These are phyloP conservation scores for Penicillium sp. DNA, from an alignment of 2,329 filamentous ascomycete genomes.

Conservation along the genomic window DNA sequence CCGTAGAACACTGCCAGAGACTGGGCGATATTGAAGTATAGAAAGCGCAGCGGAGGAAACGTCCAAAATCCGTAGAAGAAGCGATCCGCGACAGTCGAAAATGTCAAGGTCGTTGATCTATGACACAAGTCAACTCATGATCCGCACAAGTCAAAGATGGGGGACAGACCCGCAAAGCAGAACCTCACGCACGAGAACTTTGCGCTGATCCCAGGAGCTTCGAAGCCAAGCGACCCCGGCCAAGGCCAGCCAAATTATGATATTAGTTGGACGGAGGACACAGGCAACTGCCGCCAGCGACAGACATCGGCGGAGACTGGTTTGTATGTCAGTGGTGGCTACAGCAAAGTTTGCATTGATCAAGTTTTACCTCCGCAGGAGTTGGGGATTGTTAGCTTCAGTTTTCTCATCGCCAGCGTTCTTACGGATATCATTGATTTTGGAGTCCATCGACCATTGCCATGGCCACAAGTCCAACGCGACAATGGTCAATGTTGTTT, in stretches of 20 bases:
- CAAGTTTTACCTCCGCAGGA: constrained; percentile 27
- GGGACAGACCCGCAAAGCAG: constrained; percentile 56
- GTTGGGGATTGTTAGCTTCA: constrained; percentile 10
- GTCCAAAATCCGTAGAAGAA: constrained; percentile 84
- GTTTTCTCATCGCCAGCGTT: constrained; percentile 9
- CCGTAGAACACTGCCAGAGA: constrained; percentile 92
- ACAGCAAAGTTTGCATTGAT: neutral
- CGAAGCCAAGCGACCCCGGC: constrained; percentile 54
- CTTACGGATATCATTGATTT: constrained; percentile 33
- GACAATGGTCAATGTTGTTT: constrained; percentile 80
- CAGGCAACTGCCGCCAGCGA: constrained; percentile 78
- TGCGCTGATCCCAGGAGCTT: constrained; percentile 45
- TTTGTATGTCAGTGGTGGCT: constrained; percentile 9
- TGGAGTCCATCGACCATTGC: constrained; percentile 59
- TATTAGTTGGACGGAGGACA: constrained; percentile 84
- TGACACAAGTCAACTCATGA: constrained; percentile 11
- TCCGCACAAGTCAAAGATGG: neutral
- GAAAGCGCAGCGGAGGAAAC: constrained; percentile 81
- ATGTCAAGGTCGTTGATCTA: constrained; percentile 59
- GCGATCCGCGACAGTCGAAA: constrained; percentile 70
- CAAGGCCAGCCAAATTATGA: constrained; percentile 78
- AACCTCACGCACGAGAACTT: constrained; percentile 63
- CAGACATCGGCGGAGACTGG: constrained; percentile 64
- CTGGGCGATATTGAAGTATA: constrained; percentile 88
- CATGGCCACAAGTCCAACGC: constrained; percentile 88